Conservation (phyloP, 2,329 filamentous ascomycete genomes). For the Aspergillus sclerotialis region DNA sequence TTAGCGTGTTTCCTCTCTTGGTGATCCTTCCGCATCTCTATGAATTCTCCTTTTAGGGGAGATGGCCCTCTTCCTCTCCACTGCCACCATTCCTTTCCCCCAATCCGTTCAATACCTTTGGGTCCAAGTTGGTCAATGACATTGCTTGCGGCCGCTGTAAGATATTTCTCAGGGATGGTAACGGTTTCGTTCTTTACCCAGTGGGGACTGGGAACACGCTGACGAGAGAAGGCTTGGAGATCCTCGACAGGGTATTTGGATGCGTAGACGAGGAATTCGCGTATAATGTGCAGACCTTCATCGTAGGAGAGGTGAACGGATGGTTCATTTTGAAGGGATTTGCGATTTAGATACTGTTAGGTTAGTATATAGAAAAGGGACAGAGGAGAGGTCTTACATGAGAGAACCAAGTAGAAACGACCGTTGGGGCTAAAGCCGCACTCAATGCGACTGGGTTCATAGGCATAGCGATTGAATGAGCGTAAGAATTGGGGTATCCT, state of each 20-base stretch:
- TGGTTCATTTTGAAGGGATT: constrained; percentile 67
- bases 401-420: constrained; percentile 76
- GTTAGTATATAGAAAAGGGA: constrained; percentile 3
- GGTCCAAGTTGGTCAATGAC: constrained; percentile 69
- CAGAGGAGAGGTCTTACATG: constrained; percentile 56
- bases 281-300: constrained; percentile 80
- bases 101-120: constrained; percentile 66
- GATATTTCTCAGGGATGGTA: constrained; percentile 56
- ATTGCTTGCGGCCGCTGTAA: constrained; percentile 59
- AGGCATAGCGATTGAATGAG: constrained; percentile 38
- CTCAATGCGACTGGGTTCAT: constrained; percentile 77
- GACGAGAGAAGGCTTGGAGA: constrained; percentile 80
- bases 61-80: constrained; percentile 63
- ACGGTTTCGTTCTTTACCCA: constrained; percentile 77
- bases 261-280: constrained; percentile 75
- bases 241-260: constrained; percentile 90
- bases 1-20: constrained; percentile 59
- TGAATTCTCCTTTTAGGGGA: constrained; percentile 78
- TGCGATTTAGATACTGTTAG: constrained; percentile 71
- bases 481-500: not conserved
- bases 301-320: constrained; percentile 91
- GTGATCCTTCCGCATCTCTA: constrained; percentile 86
- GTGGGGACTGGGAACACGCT: constrained; percentile 82
- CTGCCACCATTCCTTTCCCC: constrained; percentile 82
- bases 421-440: constrained; percentile 77